Percentiles rank a stretch among this genome's conserved stretches.
Conservation (phyloP, 2,329 filamentous ascomycete species). For the Fusarium palustre region DNA sequence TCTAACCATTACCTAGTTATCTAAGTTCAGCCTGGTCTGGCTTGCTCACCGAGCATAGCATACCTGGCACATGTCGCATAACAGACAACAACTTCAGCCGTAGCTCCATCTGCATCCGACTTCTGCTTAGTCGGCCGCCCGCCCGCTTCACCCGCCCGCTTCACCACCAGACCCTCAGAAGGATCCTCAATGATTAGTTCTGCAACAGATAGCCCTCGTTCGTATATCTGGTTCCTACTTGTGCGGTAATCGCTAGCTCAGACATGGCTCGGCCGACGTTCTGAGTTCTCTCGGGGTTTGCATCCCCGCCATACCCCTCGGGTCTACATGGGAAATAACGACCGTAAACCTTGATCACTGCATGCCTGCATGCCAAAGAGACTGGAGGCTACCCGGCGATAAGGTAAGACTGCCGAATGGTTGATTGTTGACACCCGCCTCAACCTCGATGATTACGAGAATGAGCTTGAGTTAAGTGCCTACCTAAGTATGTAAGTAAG, state of each 20-base stretch:
- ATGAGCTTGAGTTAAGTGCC: not conserved
- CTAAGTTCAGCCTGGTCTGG: constrained; percentile 13
- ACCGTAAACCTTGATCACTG: not conserved
- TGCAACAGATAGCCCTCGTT: constrained; percentile 1
- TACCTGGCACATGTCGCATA: constrained; percentile 8
- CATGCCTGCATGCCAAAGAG: not conserved
- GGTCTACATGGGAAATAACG: not conserved
- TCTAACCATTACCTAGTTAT: not conserved
- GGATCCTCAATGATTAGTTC: constrained; percentile 2
- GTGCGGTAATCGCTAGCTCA: constrained; percentile 12
- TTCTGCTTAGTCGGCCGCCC: constrained; percentile 42
- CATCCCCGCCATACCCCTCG: not conserved
- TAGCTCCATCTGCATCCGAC: constrained; percentile 38
- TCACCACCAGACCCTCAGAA: constrained; percentile 10
- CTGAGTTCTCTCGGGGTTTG: constrained; percentile 2
- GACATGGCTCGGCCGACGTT: constrained; percentile 9
- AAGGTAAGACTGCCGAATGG: constrained; percentile 2
- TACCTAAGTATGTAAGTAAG: not conserved
- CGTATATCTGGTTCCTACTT: not conserved
- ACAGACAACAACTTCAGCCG: constrained; percentile 14
- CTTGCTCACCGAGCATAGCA: constrained; percentile 8
- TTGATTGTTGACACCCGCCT: constrained; percentile 7
- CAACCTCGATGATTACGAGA: not conserved
- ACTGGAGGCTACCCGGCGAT: not conserved
- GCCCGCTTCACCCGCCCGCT: constrained; percentile 36